phyloP scores from a whole-genome alignment of 163 green algal species.

The Coccomyxa subellipsoidea region DNA sequence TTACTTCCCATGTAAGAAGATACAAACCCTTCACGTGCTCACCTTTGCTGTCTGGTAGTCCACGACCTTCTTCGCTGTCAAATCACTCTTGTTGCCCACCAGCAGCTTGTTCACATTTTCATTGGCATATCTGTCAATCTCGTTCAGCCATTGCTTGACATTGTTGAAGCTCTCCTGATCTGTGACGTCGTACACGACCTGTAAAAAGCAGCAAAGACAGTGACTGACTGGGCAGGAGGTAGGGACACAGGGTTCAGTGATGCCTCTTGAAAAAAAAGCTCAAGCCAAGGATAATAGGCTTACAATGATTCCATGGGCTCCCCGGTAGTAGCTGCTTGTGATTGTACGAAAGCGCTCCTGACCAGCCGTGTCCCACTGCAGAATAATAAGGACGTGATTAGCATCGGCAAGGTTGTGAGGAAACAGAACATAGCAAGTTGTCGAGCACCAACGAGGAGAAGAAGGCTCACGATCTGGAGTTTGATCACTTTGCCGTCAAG shows the following conservation, averaged over 20 bases:
- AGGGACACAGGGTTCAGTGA: too few relatives aligned
- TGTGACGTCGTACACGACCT: conserved; percentile 99
- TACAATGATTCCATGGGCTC: conserved; percentile 25
- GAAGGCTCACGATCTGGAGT: conserved; percentile 89
- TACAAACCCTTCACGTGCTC: not conserved
- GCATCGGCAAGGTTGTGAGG: too few relatives aligned
- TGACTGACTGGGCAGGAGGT: too few relatives aligned
- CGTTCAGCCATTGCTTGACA: conserved; percentile 99
- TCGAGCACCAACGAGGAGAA: not conserved
- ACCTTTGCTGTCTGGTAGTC: conserved; percentile 93
- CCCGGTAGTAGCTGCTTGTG: conserved; percentile 74
- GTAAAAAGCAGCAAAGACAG: conserved; percentile 5
- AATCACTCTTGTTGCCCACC: conserved; percentile 98
- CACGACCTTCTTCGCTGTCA: conserved; percentile 94
- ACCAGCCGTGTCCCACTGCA: conserved; percentile 79
- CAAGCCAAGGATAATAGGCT: not conserved
- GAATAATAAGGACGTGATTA: not conserved
- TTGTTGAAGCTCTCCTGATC: conserved; percentile 99
- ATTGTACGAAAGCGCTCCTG: conserved; percentile 94
- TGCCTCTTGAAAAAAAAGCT: not conserved
- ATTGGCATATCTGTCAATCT: conserved; percentile 98
- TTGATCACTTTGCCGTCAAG: conserved; percentile 99
- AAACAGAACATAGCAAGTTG: too few relatives aligned
- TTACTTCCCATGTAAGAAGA: not conserved
- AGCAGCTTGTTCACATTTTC: conserved; percentile 99